A percentile compares a stretch with the other conserved stretches of the same genome.
These are phyloP conservation scores for Rhizophagus clarus DNA, from an alignment of 192 early-diverging fungal genomes.

Conservation along the genomic window DNA sequence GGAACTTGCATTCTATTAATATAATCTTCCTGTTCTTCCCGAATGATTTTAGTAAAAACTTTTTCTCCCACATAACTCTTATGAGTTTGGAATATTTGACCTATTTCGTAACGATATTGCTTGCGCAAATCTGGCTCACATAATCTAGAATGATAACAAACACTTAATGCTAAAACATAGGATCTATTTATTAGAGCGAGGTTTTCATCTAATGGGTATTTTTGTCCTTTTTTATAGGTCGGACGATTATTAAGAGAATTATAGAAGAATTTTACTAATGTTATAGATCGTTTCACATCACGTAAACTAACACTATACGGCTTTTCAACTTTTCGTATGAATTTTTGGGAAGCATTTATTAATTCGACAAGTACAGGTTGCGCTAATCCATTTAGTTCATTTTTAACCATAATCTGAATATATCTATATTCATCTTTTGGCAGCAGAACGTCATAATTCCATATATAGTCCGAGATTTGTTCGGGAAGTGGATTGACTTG, in stretches of 20 bases:
- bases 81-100: constrained; percentile 17
- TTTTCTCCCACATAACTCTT: background rate
- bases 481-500: background rate
- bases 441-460: background rate
- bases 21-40: constrained; percentile 22
- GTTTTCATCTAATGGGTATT: background rate
- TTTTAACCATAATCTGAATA: background rate
- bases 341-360: constrained; percentile 20
- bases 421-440: background rate
- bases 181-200: background rate
- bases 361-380: background rate
- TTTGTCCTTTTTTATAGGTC: background rate
- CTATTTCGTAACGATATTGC: constrained; percentile 3
- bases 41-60: constrained; percentile 7
- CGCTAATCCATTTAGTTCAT: background rate
- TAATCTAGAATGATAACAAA: constrained; percentile 26
- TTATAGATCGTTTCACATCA: constrained; percentile 27
- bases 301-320: constrained; percentile 22
- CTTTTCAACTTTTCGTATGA: constrained; percentile 27
- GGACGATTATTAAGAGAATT: constrained; percentile 21
- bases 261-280: constrained; percentile 18
- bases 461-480: background rate
- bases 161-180: constrained; percentile 13
- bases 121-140: constrained; percentile 9
- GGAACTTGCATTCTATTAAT: background rate